Evolutionary conservation across 2,329 filamentous ascomycete genomes (phyloP).

Genomic region (Colletotrichum orbiculare): DNA sequence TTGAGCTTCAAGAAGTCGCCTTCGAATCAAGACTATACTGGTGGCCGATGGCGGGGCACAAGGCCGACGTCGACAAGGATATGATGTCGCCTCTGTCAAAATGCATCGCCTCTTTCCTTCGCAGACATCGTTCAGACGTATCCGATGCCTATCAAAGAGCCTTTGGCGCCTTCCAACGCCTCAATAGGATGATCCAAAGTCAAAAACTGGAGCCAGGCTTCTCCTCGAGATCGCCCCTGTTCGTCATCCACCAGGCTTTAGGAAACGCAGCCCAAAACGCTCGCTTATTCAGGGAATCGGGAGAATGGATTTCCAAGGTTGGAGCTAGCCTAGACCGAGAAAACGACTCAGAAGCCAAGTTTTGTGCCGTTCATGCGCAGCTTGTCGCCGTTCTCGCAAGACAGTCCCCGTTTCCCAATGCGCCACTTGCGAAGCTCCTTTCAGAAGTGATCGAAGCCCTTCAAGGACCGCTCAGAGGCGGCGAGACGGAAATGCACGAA

Average conservation of each 20-base stretch:
- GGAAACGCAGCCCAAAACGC: slow-evolving; percentile 60
- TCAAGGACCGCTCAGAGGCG: slow-evolving; percentile 70
- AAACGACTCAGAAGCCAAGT: slow-evolving; percentile 59
- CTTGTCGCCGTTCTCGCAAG: slow-evolving; percentile 66
- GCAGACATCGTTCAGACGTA: slow-evolving; percentile 56
- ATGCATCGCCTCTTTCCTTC: slow-evolving; percentile 70
- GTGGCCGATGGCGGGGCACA: slow-evolving; percentile 72
- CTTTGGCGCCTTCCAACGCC: slow-evolving; percentile 46
- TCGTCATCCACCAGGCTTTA: slow-evolving; percentile 63
- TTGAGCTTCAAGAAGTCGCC: slow-evolving; percentile 73
- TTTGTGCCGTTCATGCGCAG: slow-evolving; percentile 65
- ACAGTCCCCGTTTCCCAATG: slow-evolving; percentile 47
- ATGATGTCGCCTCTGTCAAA: slow-evolving; percentile 72
- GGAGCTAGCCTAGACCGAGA: slow-evolving; percentile 49
- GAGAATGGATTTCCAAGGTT: slow-evolving; percentile 64
- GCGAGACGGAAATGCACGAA: slow-evolving; percentile 69
- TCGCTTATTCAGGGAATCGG: slow-evolving; percentile 60
- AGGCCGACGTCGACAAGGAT: slow-evolving; percentile 71
- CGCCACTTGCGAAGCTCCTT: slow-evolving; percentile 55
- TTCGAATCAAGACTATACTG: slow-evolving; percentile 71
- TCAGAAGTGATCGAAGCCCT: slow-evolving; percentile 63
- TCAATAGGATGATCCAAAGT: slow-evolving; percentile 47
- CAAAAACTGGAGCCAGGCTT: slow-evolving; percentile 48
- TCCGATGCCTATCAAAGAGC: slow-evolving; percentile 53
- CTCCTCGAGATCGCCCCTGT: slow-evolving; percentile 56